Evolutionary conservation across 192 early-diverging fungal genomes (phyloP), one percentile per base, ranked within the genome.

Genomic region (Dissophora globulifera): DNA sequence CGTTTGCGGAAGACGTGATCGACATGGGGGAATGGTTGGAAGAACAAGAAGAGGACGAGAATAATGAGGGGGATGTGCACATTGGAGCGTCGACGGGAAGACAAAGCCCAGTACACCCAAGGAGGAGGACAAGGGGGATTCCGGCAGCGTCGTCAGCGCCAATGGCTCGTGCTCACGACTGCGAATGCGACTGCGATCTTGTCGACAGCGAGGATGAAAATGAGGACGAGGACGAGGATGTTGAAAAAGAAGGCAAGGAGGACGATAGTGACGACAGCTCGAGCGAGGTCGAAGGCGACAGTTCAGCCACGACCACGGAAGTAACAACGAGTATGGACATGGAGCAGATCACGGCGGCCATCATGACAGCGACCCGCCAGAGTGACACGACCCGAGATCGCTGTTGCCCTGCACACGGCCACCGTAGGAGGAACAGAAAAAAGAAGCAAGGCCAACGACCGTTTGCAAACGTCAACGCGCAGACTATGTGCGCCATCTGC

Each of bases 401-500:
- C 29, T 8, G 19, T 35, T 45, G 15, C 15, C 45, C 16, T 51
- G 48, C 9, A 16, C 12, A 7, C 38, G 40, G 15, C 29, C 32
- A 26, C n/a, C 9, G 26, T 8, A 4, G 5, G 49, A 27, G n/a
- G 30, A 40, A 43, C 50, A 55, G 17, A 50, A 32, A 22, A 15
- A 43, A 25, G 57, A 52, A 41, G 42, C 29, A 43, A 20, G 50
- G 45, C 30, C 43, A 51, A 22, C 55, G 63, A 20, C 71, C 71
- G 0, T 75, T 75, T 55, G 71, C 62, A n/a, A 75, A 75, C 35
- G 71, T 62, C n/a, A 75, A 66, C 15, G 55, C 71, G 2, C 71
- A 75, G 22, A 75, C 71, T 16, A 72, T 74, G 46, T 87, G 86
- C 50, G 67, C 81, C 25, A 79, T 87, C 49, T 87, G 86, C 58